Percentiles rank a stretch among this genome's conserved stretches.
Evolutionary conservation across 306 rosid genomes (phyloP).

Genomic region (Lathyrus aphaca): DNA sequence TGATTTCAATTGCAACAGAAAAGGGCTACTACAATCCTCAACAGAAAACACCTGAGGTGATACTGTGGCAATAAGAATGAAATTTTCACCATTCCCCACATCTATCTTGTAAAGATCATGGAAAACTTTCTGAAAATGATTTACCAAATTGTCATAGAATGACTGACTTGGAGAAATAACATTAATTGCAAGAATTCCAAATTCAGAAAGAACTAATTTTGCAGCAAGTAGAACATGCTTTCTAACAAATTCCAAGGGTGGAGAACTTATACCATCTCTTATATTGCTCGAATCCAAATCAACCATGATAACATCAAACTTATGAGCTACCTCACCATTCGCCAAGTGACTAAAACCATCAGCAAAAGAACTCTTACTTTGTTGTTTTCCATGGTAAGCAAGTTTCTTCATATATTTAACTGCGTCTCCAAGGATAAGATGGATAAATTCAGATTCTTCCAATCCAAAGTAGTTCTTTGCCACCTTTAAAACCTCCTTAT

Average conservation of each 20-base stretch:
- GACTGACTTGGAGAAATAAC: constrained; percentile 63
- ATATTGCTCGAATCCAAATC: constrained; percentile 78
- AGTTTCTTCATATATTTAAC: constrained; percentile 48
- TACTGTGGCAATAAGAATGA: constrained; percentile 61
- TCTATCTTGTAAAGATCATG: constrained; percentile 65
- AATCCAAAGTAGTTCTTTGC: constrained; percentile 71
- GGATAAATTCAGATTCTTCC: constrained; percentile 49
- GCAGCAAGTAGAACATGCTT: constrained; percentile 60
- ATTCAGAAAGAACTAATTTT: constrained; percentile 59
- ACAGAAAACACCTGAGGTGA: constrained; percentile 42
- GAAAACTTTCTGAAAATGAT: constrained; percentile 54
- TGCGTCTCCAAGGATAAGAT: constrained; percentile 59
- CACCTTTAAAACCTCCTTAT: constrained; percentile 64
- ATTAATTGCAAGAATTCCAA: constrained; percentile 68
- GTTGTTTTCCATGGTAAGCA: constrained; percentile 26
- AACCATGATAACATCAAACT: constrained; percentile 68
- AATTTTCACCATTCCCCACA: constrained; percentile 77
- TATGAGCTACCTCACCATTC: constrained; percentile 20
- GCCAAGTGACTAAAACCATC: constrained; percentile 29
- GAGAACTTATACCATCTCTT: constrained; percentile 56
- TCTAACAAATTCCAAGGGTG: constrained; percentile 65
- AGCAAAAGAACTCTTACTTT: constrained; percentile 16
- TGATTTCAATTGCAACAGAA: constrained; percentile 53
- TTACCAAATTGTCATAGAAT: constrained; percentile 51
- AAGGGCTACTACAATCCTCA: constrained; percentile 44